Evolutionary conservation across 2,329 filamentous ascomycete species (phyloP).

Genomic region (Claviceps arundinis): DNA sequence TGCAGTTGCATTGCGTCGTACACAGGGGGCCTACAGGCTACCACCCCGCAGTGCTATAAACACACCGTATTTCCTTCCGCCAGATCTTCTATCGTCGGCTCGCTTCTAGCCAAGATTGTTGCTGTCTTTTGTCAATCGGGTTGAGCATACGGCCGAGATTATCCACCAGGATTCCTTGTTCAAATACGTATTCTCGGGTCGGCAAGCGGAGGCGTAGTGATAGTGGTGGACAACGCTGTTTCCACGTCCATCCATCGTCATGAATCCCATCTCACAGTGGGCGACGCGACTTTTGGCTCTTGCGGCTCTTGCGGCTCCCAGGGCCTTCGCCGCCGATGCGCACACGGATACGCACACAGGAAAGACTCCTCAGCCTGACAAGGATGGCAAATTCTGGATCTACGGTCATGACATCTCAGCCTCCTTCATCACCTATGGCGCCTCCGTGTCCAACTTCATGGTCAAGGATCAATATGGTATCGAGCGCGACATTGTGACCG

Average conservation of each 20-base stretch:
- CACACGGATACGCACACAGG: constrained; percentile 5
- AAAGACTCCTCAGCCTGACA: constrained; percentile 28
- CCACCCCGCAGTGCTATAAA: too few species aligned
- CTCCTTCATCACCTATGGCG: constrained; percentile 61
- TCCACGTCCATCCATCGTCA: constrained; percentile 1
- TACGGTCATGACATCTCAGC: constrained; percentile 52
- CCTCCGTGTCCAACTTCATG: constrained; percentile 57
- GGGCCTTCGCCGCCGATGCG: constrained; percentile 6
- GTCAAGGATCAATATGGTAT: constrained; percentile 56
- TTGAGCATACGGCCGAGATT: too few species aligned
- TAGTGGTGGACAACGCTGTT: too few species aligned
- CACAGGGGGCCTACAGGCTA: too few species aligned
- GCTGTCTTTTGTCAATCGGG: too few species aligned
- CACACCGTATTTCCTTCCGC: too few species aligned
- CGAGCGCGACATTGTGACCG: constrained; percentile 56
- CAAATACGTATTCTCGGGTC: too few species aligned
- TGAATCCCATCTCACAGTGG: constrained; percentile 9
- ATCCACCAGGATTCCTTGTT: too few species aligned
- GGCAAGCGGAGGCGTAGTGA: too few species aligned
- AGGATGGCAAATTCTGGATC: constrained; percentile 60
- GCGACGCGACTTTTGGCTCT: constrained; percentile 7
- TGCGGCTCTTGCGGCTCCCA: constrained; percentile 9
- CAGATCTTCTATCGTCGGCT: too few species aligned
- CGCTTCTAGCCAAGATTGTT: too few species aligned
- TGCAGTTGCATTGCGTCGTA: too few species aligned